These are phyloP conservation scores for Cyberlindnera mrakii DNA, from an alignment of 805 yeast species.

Conservation along the genomic window DNA sequence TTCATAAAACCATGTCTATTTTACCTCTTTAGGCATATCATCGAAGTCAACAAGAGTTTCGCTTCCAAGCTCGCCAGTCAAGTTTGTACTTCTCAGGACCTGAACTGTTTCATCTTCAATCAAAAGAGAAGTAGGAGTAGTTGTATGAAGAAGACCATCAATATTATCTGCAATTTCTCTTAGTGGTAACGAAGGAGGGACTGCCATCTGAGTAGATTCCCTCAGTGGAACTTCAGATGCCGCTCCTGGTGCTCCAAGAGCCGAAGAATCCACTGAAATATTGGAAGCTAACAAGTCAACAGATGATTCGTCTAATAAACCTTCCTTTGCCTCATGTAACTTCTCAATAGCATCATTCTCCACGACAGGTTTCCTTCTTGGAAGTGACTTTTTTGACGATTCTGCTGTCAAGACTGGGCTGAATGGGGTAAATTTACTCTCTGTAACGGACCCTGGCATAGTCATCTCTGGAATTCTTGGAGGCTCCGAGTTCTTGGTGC, in stretches of 20 bases:
- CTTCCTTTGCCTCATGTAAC: background rate
- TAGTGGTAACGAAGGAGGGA: constrained; percentile 11
- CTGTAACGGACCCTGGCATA: constrained; percentile 11
- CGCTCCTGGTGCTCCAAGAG: too few relatives aligned
- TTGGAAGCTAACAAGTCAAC: background rate
- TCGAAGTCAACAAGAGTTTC: background rate
- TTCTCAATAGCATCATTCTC: constrained; percentile 7
- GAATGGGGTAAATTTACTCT: constrained; percentile 2
- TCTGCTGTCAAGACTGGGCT: background rate
- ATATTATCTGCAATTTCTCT: constrained; percentile 2
- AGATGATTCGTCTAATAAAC: too few relatives aligned
- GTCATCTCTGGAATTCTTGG: constrained; percentile 19
- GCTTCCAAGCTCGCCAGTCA: too few relatives aligned
- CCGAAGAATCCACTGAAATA: too few relatives aligned
- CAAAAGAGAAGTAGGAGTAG: too few relatives aligned
- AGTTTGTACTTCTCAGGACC: too few relatives aligned
- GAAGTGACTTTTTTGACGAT: constrained; percentile 8
- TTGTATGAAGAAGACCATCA: background rate
- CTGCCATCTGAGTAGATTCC: background rate
- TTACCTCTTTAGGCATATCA: too few relatives aligned
- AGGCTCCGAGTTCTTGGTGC: constrained; percentile 15
- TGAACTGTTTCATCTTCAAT: too few relatives aligned
- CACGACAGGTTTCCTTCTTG: constrained; percentile 19
- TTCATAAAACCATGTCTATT: too few relatives aligned
- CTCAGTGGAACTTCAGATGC: background rate